These are phyloP conservation scores for Phytopythium montanum DNA, from an alignment of 352 stramenopile species.

Conservation along the genomic window DNA sequence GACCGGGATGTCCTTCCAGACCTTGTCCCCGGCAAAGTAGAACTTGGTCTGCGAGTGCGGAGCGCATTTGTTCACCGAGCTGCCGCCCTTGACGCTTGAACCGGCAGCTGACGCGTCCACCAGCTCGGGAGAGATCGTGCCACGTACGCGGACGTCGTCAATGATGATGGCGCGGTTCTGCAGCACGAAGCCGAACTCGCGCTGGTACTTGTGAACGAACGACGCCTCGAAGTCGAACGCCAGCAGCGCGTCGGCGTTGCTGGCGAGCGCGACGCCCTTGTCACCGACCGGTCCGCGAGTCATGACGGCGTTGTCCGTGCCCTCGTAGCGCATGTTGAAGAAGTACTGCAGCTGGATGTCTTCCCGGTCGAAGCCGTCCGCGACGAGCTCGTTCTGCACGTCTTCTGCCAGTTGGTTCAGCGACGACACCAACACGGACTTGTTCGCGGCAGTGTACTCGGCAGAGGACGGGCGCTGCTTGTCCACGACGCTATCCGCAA, in stretches of 20 bases:
- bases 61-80: constrained; percentile 18
- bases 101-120: constrained; percentile 22
- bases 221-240: constrained; percentile 84
- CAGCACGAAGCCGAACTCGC: constrained; percentile 98
- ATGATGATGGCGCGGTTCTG: constrained; percentile 92
- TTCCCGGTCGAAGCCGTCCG: constrained; percentile 82
- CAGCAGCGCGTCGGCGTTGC: constrained; percentile 25
- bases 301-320: constrained; percentile 98
- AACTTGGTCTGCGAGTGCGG: constrained; percentile 68
- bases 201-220: constrained; percentile 93
- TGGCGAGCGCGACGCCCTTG: constrained; percentile 29
- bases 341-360: constrained; percentile 94
- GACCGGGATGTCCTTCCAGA: constrained; percentile 85
- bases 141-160: constrained; percentile 97
- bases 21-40: constrained; percentile 80
- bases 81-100: background rate
- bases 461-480: constrained; percentile 90
- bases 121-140: constrained; percentile 83
- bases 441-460: constrained; percentile 52
- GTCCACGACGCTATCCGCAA: constrained; percentile 97
- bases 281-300: constrained; percentile 63
- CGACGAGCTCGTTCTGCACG: constrained; percentile 65
- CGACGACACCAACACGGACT: constrained; percentile 38
- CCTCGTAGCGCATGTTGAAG: constrained; percentile 98
- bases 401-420: constrained; percentile 56